These are phyloP conservation scores for Kwoniella botswanensis DNA, from an alignment of 768 basidiomycete species.

Conservation along the genomic window DNA sequence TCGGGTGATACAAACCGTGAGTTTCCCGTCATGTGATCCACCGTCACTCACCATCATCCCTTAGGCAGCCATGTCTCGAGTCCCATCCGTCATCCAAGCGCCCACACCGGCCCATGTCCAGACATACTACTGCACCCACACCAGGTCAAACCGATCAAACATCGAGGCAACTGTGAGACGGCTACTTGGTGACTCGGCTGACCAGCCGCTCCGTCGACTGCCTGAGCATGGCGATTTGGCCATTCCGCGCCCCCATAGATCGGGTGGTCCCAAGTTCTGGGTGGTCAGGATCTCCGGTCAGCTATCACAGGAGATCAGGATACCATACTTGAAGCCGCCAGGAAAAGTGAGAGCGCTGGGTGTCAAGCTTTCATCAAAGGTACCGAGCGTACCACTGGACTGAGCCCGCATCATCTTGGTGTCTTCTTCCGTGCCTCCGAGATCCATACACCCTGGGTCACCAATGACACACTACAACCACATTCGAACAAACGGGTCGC, in stretches of 20 bases:
- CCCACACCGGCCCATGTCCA: not conserved
- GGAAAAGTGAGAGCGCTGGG: not conserved
- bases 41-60: not conserved
- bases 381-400: not conserved
- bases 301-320: not conserved
- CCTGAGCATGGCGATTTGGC: not conserved
- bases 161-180: not conserved
- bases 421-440: not conserved
- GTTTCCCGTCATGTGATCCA: not conserved
- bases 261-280: constrained; percentile 1
- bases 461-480: not conserved
- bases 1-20: no score
- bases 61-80: not conserved
- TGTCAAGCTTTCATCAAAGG: constrained; percentile 1
- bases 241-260: not conserved
- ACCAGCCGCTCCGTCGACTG: not conserved
- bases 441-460: not conserved
- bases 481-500: not conserved
- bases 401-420: not conserved
- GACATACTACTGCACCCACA: not conserved
- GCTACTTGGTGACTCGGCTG: not conserved
- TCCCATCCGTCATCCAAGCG: not conserved
- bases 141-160: not conserved
- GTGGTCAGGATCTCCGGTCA: not conserved
- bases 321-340: not conserved